Conservation (phyloP, 805 yeast species). For the Candida oleophila region DNA sequence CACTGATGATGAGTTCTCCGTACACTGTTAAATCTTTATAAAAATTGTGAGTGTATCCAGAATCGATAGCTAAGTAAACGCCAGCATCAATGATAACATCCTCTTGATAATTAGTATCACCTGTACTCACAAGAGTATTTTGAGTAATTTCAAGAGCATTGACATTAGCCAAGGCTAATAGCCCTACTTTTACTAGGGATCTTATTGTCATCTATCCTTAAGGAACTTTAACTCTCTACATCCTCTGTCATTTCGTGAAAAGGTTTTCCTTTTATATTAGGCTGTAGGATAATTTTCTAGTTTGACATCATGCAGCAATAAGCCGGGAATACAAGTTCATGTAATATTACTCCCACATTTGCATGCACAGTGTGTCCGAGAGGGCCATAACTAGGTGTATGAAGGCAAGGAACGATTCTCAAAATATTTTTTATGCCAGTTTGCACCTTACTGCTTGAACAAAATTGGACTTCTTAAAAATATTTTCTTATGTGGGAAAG, state of each 20-base stretch:
- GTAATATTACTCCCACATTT: no score
- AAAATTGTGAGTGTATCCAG: background rate
- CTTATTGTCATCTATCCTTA: background rate
- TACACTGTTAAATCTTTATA: constrained; percentile 2
- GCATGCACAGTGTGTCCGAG: no score
- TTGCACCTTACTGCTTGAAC: no score
- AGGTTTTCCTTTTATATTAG: constrained; percentile 17
- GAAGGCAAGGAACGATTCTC: no score
- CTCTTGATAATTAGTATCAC: background rate
- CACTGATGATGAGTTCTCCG: constrained; percentile 2
- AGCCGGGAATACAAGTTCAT: no score
- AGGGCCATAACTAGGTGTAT: no score
- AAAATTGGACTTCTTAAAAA: no score
- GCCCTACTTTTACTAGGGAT: background rate
- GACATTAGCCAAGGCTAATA: background rate
- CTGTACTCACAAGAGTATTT: background rate
- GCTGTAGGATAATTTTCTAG: no score
- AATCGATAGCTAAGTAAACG: constrained; percentile 5
- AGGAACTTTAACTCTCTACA: background rate
- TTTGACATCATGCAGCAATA: no score
- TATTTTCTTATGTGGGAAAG: no score
- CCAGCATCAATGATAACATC: constrained; percentile 1
- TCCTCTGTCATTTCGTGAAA: constrained; percentile 9
- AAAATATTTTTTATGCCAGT: no score
- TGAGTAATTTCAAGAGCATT: background rate